A percentile compares a stretch with the other conserved stretches of the same genome.
Evolutionary conservation across 2,329 filamentous ascomycete species (phyloP).

Genomic region (Leptographium lundbergii): DNA sequence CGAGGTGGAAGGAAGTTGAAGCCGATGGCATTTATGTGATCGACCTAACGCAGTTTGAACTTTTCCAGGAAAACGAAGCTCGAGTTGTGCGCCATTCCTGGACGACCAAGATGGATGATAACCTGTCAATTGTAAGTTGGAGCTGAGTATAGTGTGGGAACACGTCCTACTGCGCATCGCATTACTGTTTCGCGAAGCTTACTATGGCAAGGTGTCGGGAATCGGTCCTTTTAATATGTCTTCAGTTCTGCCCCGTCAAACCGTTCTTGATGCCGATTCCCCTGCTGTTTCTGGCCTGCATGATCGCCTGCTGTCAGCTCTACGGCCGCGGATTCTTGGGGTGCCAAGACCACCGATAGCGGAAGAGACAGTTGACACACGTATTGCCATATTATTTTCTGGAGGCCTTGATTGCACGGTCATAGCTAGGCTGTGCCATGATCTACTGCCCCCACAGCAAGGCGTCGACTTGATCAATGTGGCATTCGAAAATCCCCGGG

Average conservation of each 20-base stretch:
- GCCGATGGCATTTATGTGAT: conserved; percentile 70
- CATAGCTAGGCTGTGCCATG: conserved; percentile 67
- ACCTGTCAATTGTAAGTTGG: background rate
- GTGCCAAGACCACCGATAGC: conserved; percentile 39
- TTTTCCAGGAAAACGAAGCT: conserved; percentile 1
- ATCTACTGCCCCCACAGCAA: conserved; percentile 56
- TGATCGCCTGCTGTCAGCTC: conserved; percentile 43
- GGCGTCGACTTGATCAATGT: conserved; percentile 85
- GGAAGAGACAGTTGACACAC: conserved; percentile 24
- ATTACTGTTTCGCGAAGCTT: background rate
- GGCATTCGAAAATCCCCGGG: conserved; percentile 86
- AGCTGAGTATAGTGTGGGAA: background rate
- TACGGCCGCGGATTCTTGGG: conserved; percentile 50
- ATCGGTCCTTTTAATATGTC: conserved; percentile 40
- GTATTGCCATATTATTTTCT: conserved; percentile 77
- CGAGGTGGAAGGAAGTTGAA: conserved; percentile 65
- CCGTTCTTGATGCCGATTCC: conserved; percentile 26
- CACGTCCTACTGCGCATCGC: background rate
- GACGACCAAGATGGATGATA: background rate
- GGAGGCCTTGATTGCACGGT: conserved; percentile 89
- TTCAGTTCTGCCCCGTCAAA: conserved; percentile 19
- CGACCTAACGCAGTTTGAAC: conserved; percentile 28
- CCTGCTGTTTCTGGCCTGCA: conserved; percentile 40
- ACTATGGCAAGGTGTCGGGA: conserved; percentile 32
- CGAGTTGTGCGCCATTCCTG: background rate